Evolutionary conservation across 2,329 filamentous ascomycete species (phyloP), one percentile per base, ranked within the genome.

Genomic region (Alternaria postmessia): DNA sequence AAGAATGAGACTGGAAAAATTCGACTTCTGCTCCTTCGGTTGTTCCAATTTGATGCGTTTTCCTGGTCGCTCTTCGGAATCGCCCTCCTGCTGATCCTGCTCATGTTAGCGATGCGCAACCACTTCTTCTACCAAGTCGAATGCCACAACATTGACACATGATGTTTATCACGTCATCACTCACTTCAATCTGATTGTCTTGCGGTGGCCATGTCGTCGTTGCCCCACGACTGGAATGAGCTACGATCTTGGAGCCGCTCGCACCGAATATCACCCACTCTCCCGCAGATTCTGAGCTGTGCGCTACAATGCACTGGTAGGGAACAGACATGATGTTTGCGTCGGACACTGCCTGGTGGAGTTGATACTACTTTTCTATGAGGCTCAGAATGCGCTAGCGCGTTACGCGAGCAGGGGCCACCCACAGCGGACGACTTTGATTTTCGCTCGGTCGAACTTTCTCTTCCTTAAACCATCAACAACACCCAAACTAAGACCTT

Each of bases 191-290:
- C 43, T 63, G 54, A 26, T 62, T 57, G 43, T 68, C 51, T 54
- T 73, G 66, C 53, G 65, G 62, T 18, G 73, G 64, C 75, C 74
- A 76, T 58, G 71, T 67, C 46, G 71, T 70, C 30, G 58, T 66
- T 44, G 70, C 65, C 57, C 74, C 77, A 61, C 57, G 72, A 57
- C 70, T 73, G 26, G 64, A 76, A 64, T 67, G 72, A 26, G 64
- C 86, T 71, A 92, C 86, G 54, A 97, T 86, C 68, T 85, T 87
- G 48, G 89, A 86, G 14, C 92, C 92, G 62, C 89, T 88, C 26
- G 92, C 91, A 38, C 90, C 91, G 68, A 96, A 84, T 18, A 97
- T 78, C 20, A 91, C 78, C 66, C 84, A 77, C 14, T 72, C 63
- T 34, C 57, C 32, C 26, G 58, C 46, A 20, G 61, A 54, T 5